Evolutionary conservation across 2,329 filamentous ascomycete genomes (phyloP), one percentile per base, ranked within the genome.

Genomic region (Paracoccidioides brasiliensis): DNA sequence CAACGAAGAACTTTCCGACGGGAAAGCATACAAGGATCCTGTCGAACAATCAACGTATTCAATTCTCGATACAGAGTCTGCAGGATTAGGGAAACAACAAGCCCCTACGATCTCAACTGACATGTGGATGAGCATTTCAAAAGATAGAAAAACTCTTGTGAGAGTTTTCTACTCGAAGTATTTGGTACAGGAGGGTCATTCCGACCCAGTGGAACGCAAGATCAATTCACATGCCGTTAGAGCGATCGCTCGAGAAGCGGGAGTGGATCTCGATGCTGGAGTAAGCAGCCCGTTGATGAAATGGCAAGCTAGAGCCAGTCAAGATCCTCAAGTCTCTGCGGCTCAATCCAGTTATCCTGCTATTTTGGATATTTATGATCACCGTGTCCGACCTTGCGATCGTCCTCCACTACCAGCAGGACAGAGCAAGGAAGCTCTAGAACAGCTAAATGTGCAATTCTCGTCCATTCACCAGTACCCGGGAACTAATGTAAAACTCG

Each of bases 1-100:
- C 56, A 98, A 97, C 60, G 88, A 95, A 60, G 93, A 98, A 67
- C 77, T 95, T n/a, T 86, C 85, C 10, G 71, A 77, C 59, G 76
- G 71, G 0, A 68, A 66, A 55, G 56, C 63, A 30, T 64, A 67
- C 22, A 64, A 65, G 56, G 59, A 62, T 48, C 64, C 64, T 38
- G 59, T 63, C 30, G 62, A 58, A 33, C 40, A 56, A 8, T 53
- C 56, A 12, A 44, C 56, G 8, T 54, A 51, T 10, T 30, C 48
- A 2, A 35, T 33, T 42, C 10, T 22, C 9, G 51, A 58, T 2
- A 51, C 62, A 14, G 51, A 41, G 28, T 22, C 53, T 40, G 52
- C 12, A 3, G 55, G 48, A 4, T 42, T 56, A 2, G 54, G 58
- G 7, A 43, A 60, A 3, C 58, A 65, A 53, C 57, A 62, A 6